Base-by-base conservation (phyloP, 2,329 filamentous ascomycete genomes). In the Plectosphaerella cucumerina region DNA sequence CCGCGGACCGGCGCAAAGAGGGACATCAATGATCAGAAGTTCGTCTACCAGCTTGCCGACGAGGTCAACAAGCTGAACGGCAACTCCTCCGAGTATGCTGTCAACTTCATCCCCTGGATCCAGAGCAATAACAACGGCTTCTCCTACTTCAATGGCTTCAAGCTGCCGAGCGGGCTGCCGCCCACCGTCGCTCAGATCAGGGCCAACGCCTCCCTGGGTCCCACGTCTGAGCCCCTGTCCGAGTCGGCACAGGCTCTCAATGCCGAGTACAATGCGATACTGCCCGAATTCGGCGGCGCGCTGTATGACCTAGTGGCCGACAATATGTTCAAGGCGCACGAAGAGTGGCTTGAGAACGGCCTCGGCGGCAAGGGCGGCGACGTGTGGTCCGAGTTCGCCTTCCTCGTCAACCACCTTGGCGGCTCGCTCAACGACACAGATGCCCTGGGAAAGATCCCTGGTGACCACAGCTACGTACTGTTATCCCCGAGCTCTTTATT, bases 31-130 rank as follows among this genome's bases (percentile, higher is more conserved):
- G 84, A 87, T 57, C 82, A 86, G 59, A 74, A 80, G 54, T 72
- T 87, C 61, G 81, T 86, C 0, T 86, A 85, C 62, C 80, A 86
- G 60, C 71, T 87, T 2, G 82, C 76, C 2, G 74, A 74, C 6
- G 75, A 78, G 48, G 69, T 87, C 53, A 87, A 87, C 63, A 60
- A 71, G 31, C 66, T 85, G 58, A 87, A 87, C 63, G 67, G 66
- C n/a, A 66, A 81, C 56, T 64, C 65, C 51, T 62, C 63, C 45
- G 70, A 75, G 44, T 67, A 77, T 34, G 72, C 69, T 15, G 75
- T 86, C 26, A 77, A 83, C 48, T 84, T 86, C 57, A 85, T 86
- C 51, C 74, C 76, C 1, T 86, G 81, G 81, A 76, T 82, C 35
- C 80, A 86, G 58, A 69, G 62, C 47, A 78, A 68, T 51, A 58